Percentiles rank a stretch among this genome's conserved stretches.
These are phyloP conservation scores for Colletotrichum sidae DNA, from an alignment of 2,329 filamentous ascomycete genomes.

Conservation along the genomic window DNA sequence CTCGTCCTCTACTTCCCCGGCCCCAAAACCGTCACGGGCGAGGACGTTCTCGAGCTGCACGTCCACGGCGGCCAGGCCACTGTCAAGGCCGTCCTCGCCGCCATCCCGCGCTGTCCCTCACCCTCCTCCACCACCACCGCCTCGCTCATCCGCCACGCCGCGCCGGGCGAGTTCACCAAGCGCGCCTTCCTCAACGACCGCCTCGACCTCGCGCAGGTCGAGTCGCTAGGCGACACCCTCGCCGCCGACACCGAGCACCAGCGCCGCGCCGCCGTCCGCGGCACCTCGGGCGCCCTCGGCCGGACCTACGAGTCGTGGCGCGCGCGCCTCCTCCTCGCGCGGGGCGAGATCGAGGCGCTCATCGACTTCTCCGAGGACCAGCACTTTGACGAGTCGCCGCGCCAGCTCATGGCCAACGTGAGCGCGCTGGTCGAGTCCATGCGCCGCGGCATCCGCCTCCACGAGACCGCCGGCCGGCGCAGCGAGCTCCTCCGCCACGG, in stretches of 20 bases:
- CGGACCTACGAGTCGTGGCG: conserved; percentile 88
- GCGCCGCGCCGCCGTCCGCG: conserved; percentile 84
- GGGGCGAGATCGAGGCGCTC: conserved; percentile 92
- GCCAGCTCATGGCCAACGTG: conserved; percentile 77
- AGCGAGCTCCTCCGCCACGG: conserved; percentile 88
- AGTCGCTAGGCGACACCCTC: conserved; percentile 72
- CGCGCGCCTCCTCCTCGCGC: conserved; percentile 78
- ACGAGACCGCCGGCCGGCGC: conserved; percentile 81
- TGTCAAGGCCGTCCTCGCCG: conserved; percentile 84
- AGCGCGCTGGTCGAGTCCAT: conserved; percentile 72
- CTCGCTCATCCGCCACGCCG: conserved; percentile 80
- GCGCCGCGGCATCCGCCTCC: conserved; percentile 70
- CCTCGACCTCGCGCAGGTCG: conserved; percentile 87
- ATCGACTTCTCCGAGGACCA: conserved; percentile 99
- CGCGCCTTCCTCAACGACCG: conserved; percentile 90
- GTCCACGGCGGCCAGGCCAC: conserved; percentile 94
- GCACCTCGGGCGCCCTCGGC: conserved; percentile 76
- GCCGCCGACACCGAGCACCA: conserved; percentile 90
- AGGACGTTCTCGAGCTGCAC: conserved; percentile 92
- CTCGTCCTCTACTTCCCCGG: conserved; percentile 85
- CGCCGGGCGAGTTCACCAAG: conserved; percentile 94
- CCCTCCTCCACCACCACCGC: not conserved
- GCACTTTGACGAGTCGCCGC: conserved; percentile 90
- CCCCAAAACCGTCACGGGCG: conserved; percentile 88
- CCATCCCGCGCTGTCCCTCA: conserved; percentile 70